A percentile compares a stretch with the other conserved stretches of the same genome.
phyloP scores from a whole-genome alignment of 768 basidiomycete genomes.

The Artomyces pyxidatus region DNA sequence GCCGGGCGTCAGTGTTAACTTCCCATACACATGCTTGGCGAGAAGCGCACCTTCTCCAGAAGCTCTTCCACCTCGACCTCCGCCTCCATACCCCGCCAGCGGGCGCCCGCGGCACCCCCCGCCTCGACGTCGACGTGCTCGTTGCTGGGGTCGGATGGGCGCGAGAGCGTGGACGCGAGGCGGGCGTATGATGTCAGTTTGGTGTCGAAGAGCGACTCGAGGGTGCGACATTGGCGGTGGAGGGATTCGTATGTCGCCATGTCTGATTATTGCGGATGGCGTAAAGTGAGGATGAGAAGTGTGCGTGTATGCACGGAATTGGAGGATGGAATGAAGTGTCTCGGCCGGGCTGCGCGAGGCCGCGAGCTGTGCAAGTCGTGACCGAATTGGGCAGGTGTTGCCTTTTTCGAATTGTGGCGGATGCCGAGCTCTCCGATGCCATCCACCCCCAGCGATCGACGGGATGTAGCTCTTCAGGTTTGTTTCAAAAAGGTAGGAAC shows the following conservation, averaged over 20 bases:
- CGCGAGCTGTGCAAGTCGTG: not conserved
- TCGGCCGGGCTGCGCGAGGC: not conserved
- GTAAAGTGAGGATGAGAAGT: not conserved
- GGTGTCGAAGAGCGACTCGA: conserved; percentile 87
- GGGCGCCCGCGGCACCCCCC: too few species aligned
- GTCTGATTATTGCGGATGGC: not conserved
- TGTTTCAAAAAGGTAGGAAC: too few species aligned
- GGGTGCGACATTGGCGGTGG: conserved; percentile 85
- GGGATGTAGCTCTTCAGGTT: too few species aligned
- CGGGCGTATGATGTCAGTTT: conserved; percentile 90
- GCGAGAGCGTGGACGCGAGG: conserved; percentile 61
- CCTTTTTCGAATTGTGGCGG: not conserved
- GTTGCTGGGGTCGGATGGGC: conserved; percentile 45
- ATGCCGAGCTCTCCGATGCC: too few species aligned
- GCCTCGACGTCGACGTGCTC: conserved; percentile 44
- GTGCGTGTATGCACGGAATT: not conserved
- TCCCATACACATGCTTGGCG: too few species aligned
- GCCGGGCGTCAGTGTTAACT: too few species aligned
- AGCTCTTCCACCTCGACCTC: conserved; percentile 85
- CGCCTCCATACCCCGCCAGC: conserved; percentile 75
- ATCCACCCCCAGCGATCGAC: too few species aligned
- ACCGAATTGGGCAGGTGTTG: not conserved
- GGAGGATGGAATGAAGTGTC: not conserved
- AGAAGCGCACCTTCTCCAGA: conserved; percentile 76
- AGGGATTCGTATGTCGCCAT: conserved; percentile 86